Evolutionary conservation across 179 eudicot genomes (phyloP).

Genomic region (Spinacia oleracea): DNA sequence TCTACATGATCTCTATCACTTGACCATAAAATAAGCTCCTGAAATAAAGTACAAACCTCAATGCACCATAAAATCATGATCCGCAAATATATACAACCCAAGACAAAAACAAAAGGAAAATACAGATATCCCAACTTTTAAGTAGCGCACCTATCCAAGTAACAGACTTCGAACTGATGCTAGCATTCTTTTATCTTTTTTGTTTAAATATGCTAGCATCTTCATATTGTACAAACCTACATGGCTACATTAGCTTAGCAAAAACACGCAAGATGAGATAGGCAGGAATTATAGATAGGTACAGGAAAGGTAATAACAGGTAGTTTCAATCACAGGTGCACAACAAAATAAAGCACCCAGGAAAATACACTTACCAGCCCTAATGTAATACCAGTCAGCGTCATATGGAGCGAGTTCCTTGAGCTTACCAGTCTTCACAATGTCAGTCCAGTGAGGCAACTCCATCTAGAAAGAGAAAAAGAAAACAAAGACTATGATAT

Average conservation of each 20-base stretch:
- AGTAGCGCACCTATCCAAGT: too few species aligned
- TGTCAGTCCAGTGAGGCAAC: slow-evolving; percentile 64
- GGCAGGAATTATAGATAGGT: background rate
- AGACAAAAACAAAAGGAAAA: too few species aligned
- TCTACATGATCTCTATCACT: background rate
- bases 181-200: too few species aligned
- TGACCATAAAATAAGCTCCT: background rate
- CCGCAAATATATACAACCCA: background rate
- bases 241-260: background rate
- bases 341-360: background rate
- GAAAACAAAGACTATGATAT: background rate
- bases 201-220: too few species aligned
- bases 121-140: too few species aligned
- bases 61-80: background rate
- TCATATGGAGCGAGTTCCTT: slow-evolving; percentile 72
- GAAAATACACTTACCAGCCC: slow-evolving; percentile 31
- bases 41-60: background rate
- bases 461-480: slow-evolving; percentile 19
- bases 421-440: slow-evolving; percentile 55
- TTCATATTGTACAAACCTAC: too few species aligned
- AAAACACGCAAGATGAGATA: too few species aligned
- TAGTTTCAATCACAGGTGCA: background rate
- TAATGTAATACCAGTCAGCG: slow-evolving; percentile 70
- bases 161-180: too few species aligned
- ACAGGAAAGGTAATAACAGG: background rate